Evolutionary conservation across 1,139 yeast species (phyloP).

Genomic region (Yamadazyma pseudoaaseri): DNA sequence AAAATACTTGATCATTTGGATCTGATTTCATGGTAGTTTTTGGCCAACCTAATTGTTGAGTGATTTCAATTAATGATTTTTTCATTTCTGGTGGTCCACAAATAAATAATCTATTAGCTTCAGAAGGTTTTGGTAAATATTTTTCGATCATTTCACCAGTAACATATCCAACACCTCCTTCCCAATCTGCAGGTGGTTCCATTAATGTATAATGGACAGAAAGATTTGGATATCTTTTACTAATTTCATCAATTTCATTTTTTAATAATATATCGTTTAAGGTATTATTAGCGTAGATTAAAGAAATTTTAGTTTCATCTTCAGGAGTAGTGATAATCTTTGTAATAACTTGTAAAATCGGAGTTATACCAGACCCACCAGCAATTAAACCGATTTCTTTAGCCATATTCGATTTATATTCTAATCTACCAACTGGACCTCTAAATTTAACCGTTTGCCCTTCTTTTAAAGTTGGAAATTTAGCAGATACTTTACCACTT

Average conservation of each 20-base stretch:
- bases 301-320: conserved; percentile 57
- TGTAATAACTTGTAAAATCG: conserved; percentile 67
- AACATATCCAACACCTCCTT: conserved; percentile 59
- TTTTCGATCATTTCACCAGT: conserved; percentile 54
- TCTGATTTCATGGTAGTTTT: conserved; percentile 42
- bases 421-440: conserved; percentile 76
- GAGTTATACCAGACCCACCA: conserved; percentile 85
- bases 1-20: conserved; percentile 67
- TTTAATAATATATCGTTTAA: conserved; percentile 70
- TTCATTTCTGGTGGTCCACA: conserved; percentile 83
- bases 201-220: conserved; percentile 42
- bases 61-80: conserved; percentile 43
- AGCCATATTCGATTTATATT: conserved; percentile 58
- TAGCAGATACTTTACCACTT: conserved; percentile 63
- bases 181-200: conserved; percentile 44
- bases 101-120: conserved; percentile 54
- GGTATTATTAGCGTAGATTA: conserved; percentile 71
- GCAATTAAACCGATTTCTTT: conserved; percentile 67
- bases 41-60: conserved; percentile 64
- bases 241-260: conserved; percentile 68
- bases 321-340: conserved; percentile 65
- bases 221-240: conserved; percentile 60
- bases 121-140: conserved; percentile 49
- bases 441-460: conserved; percentile 69
- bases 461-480: conserved; percentile 59